Conservation (phyloP, 1,139 yeast species). For the Candida sp. region DNA sequence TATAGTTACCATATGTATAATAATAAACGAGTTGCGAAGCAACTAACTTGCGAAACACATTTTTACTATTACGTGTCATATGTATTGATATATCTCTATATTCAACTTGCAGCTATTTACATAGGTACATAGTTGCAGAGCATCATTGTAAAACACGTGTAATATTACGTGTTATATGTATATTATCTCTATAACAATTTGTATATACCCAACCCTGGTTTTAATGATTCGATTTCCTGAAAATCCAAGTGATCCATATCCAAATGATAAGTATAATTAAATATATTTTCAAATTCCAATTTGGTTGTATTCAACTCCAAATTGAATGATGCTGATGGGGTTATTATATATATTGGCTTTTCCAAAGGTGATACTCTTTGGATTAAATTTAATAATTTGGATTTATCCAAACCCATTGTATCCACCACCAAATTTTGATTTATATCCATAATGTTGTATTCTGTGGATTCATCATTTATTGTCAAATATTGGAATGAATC, state of each 20-base stretch:
- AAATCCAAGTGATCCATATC: constrained; percentile 72
- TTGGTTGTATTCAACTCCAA: constrained; percentile 8
- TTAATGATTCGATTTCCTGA: constrained; percentile 36
- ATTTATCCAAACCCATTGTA: constrained; percentile 52
- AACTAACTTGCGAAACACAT: too few species aligned
- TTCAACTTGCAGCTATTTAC: too few species aligned
- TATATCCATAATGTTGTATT: not conserved
- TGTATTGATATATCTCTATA: too few species aligned
- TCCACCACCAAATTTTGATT: constrained; percentile 33
- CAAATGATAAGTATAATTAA: constrained; percentile 48
- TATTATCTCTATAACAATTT: constrained; percentile 20
- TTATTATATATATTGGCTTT: constrained; percentile 29
- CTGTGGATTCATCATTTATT: constrained; percentile 10
- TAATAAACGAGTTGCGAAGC: too few species aligned
- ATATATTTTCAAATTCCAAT: constrained; percentile 23
- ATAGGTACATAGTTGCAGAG: too few species aligned
- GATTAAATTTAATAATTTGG: constrained; percentile 17
- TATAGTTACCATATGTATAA: not conserved
- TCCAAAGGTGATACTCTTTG: constrained; percentile 6
- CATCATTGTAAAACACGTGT: too few species aligned
- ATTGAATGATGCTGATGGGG: constrained; percentile 49
- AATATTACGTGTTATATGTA: not conserved
- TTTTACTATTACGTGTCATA: too few species aligned
- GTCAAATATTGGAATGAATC: constrained; percentile 15
- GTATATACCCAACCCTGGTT: constrained; percentile 61